These are phyloP conservation scores for Lentinula lateritia DNA, from an alignment of 768 basidiomycete species.

Conservation along the genomic window DNA sequence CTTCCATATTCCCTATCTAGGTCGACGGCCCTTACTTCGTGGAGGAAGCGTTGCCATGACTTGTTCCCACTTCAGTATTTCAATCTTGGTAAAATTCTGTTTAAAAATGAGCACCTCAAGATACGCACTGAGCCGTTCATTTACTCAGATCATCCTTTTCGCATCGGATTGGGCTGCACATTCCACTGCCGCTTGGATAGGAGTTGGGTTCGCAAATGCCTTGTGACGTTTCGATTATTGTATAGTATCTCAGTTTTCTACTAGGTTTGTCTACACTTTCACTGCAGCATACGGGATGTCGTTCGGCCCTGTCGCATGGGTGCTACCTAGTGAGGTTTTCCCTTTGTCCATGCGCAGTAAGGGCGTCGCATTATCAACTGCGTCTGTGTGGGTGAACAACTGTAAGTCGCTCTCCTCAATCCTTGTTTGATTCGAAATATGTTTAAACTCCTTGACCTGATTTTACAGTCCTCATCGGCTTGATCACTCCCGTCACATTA, in stretches of 20 bases:
- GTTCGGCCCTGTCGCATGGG: slow-evolving; percentile 80
- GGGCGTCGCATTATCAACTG: slow-evolving; percentile 79
- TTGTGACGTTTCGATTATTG: neutral
- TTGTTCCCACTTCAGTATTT: slow-evolving; percentile 58
- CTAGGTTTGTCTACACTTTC: slow-evolving; percentile 65
- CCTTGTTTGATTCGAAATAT: neutral
- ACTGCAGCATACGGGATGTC: slow-evolving; percentile 75
- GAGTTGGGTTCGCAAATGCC: slow-evolving; percentile 50
- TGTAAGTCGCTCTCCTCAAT: slow-evolving; percentile 33
- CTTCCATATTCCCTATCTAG: slow-evolving; percentile 15
- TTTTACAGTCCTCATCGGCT: slow-evolving; percentile 62
- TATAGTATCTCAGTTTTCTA: neutral
- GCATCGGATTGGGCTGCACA: slow-evolving; percentile 56
- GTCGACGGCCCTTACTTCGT: slow-evolving; percentile 61
- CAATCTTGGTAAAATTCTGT: slow-evolving; percentile 44
- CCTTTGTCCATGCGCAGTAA: slow-evolving; percentile 73
- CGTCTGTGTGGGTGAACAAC: slow-evolving; percentile 85
- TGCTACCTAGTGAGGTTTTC: slow-evolving; percentile 80
- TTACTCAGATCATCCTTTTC: slow-evolving; percentile 39
- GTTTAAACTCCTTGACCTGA: too few relatives aligned
- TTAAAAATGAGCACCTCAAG: neutral
- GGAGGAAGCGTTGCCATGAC: slow-evolving; percentile 64
- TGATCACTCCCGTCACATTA: slow-evolving; percentile 65
- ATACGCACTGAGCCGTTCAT: neutral
- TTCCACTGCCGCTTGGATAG: slow-evolving; percentile 54